Evolutionary conservation across 805 yeast genomes (phyloP).

Genomic region (Ogataea salicorniae): DNA sequence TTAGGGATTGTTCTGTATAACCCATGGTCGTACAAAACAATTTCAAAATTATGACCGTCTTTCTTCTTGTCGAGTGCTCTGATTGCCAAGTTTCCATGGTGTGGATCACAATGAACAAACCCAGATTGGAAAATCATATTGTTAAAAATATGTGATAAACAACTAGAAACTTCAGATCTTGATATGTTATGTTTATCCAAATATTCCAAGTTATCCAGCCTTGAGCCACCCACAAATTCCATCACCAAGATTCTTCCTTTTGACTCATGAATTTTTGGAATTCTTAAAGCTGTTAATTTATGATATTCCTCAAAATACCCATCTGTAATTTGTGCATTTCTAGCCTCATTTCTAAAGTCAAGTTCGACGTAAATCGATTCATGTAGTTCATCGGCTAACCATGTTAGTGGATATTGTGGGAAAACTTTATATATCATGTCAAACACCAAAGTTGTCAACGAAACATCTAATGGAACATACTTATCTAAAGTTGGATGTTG

Average conservation of each 20-base stretch:
- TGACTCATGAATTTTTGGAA: constrained; percentile 70
- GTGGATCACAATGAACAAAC: constrained; percentile 97
- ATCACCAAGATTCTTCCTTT: constrained; percentile 69
- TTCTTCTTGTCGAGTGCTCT: constrained; percentile 35
- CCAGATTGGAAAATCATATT: constrained; percentile 93
- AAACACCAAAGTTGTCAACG: constrained; percentile 73
- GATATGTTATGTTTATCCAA: constrained; percentile 61
- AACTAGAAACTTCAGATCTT: constrained; percentile 72
- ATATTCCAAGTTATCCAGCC: constrained; percentile 72
- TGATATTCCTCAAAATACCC: constrained; percentile 56
- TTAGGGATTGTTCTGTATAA: constrained; percentile 80
- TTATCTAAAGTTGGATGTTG: constrained; percentile 87
- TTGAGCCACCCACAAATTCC: constrained; percentile 80
- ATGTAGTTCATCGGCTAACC: constrained; percentile 95
- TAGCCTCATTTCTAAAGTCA: constrained; percentile 82
- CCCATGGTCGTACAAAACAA: constrained; percentile 91
- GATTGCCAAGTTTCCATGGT: constrained; percentile 93
- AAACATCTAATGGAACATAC: constrained; percentile 87
- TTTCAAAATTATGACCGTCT: constrained; percentile 73
- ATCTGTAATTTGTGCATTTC: constrained; percentile 67
- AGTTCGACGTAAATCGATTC: constrained; percentile 85
- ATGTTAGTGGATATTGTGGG: constrained; percentile 88
- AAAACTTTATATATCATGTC: constrained; percentile 67
- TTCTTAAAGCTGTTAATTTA: constrained; percentile 64
- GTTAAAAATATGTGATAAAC: constrained; percentile 87